phyloP scores from a whole-genome alignment of 2,329 filamentous ascomycete species.

The Chalaropsis thielavioides region DNA sequence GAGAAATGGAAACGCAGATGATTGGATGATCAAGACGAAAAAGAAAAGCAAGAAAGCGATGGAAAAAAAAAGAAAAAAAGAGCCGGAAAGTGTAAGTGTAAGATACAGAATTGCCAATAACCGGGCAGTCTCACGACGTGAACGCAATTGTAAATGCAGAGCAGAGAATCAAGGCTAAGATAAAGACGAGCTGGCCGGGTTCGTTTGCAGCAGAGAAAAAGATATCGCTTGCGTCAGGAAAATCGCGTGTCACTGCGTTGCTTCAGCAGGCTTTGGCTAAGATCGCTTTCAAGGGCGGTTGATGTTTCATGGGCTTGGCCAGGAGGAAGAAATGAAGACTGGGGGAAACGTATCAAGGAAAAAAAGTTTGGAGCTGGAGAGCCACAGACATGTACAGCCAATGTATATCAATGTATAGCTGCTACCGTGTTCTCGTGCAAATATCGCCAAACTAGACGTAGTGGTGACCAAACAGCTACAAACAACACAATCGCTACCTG shows the following conservation, averaged over 20 bases:
- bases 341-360: neutral
- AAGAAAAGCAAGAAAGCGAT: neutral
- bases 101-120: neutral
- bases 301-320: slow-evolving; percentile 1
- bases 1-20: neutral
- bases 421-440: neutral
- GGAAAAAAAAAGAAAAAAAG: neutral
- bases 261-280: neutral
- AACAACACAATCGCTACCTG: neutral
- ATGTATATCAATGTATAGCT: neutral
- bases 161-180: neutral
- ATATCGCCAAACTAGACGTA: neutral
- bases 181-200: neutral
- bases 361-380: neutral
- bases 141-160: neutral
- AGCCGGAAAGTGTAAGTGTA: neutral
- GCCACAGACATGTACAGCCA: neutral
- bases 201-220: slow-evolving; percentile 1
- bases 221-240: slow-evolving; percentile 8
- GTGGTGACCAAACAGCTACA: neutral
- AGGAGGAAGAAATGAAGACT: neutral
- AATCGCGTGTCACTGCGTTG: neutral
- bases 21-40: neutral
- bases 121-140: too few species aligned
- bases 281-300: neutral